phyloP scores from a whole-genome alignment of 2,329 filamentous ascomycete genomes.

The Pseudonectria buxi region DNA sequence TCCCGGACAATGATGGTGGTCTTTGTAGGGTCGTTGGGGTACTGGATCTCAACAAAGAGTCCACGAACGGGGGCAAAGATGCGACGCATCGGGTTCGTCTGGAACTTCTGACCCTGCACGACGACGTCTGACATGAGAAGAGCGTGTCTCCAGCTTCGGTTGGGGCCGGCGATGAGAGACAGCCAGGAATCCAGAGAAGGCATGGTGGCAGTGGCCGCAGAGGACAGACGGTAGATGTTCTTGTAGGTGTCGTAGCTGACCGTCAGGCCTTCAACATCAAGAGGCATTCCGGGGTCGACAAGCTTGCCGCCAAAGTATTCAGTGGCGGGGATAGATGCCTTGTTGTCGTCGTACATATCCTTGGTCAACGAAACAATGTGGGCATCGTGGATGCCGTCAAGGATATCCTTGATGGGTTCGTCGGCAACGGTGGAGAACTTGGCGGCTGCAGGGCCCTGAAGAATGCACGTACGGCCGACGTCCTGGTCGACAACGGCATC shows the following conservation, averaged over 20 bases:
- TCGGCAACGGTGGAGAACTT: conserved; percentile 86
- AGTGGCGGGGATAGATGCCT: conserved; percentile 68
- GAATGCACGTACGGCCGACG: conserved; percentile 89
- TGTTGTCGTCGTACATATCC: conserved; percentile 73
- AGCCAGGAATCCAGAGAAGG: conserved; percentile 81
- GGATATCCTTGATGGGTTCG: conserved; percentile 90
- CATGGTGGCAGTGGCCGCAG: conserved; percentile 64
- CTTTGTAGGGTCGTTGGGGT: conserved; percentile 75
- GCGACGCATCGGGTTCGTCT: conserved; percentile 90
- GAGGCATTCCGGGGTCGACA: conserved; percentile 61
- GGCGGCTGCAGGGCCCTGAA: conserved; percentile 89
- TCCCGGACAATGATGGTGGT: conserved; percentile 85
- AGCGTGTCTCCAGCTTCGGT: conserved; percentile 89
- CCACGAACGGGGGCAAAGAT: conserved; percentile 83
- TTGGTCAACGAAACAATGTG: conserved; percentile 75
- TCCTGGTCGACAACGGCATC: conserved; percentile 95
- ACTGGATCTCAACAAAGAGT: conserved; percentile 78
- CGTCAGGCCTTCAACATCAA: conserved; percentile 79
- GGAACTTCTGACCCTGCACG: conserved; percentile 92
- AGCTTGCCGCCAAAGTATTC: conserved; percentile 96
- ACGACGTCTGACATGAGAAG: conserved; percentile 90
- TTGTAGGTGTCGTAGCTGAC: conserved; percentile 72
- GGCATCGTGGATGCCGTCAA: conserved; percentile 80
- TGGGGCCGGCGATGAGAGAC: conserved; percentile 75
- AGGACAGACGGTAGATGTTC: conserved; percentile 76